Evolutionary conservation across 495 filamentous ascomycete genomes (phyloP), one percentile per base, ranked within the genome.

Genomic region (Thermochaetoides thermophila): DNA sequence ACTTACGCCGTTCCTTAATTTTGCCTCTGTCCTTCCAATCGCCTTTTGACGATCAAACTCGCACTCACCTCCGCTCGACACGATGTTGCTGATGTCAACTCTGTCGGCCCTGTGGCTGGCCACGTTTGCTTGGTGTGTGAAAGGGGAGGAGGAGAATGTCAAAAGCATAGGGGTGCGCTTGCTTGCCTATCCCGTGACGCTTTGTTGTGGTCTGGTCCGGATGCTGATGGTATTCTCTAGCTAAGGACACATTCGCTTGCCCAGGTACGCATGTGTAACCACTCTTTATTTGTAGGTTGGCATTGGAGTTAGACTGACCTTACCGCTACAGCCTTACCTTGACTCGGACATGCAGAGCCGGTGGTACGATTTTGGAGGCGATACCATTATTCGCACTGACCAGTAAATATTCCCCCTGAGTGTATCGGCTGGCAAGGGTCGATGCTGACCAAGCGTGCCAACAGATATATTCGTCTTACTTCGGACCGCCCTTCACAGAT

Each of bases 301-400:
- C 27, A n/a, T n/a, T n/a, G n/a, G 26, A 17, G 9, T 25, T n/a
- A 13, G 17, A n/a, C 40, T 35, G 23, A 34, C 37, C n/a, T 9
- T 22, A 15, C 10, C 9, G 25, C 16, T 27, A 15, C 27, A 95
- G 81, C 91, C 91, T 30, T 99, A 95, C 58, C 70, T 99, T 30
- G 89, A 96, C 60, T 84, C 84, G 37, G 91, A 99, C 57, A 86
- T 96, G 76, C 83, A 93, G 68, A 93, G 81, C 64, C 80, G 91
- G 60, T 99, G 89, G 84, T 99, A 82, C 57, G 91, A 99, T 63
- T 99, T 92, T 71, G 91, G 91, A 50, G 89, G 86, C 48, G 83
- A 94, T 55, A 91, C 89, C 4, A 73, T 99, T 43, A 67, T 96
- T 50, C 78, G 91, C 29, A 81, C 85, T 42, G 91, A 99, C 56